Base-by-base conservation (phyloP, 345 rosid species). In the Gossypium sturtianum region DNA sequence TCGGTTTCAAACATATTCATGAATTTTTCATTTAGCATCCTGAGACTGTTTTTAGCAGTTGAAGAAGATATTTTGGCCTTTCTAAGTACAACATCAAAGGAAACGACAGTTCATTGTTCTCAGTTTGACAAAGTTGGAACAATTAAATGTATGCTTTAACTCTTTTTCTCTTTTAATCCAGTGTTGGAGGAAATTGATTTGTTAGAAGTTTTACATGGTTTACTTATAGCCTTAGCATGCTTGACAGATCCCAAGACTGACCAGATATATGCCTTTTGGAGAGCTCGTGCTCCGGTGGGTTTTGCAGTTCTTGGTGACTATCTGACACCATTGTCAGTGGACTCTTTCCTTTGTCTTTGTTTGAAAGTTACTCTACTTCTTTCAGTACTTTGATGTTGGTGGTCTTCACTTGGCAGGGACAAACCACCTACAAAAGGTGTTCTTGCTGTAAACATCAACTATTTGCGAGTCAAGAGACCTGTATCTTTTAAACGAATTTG, bases 381-480 rank as follows among this genome's bases (percentile, higher is more conserved):
- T 71, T 54, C 38, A 7, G 34, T 62, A 70, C 38, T 27, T 70
- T 53, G 70, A 74, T 66, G 57, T 70, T 59, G 72, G 7, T 77
- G 73, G 57, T 78, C 63, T 81, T 64, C 74, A 23, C 77, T 61
- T 87, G 83, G 77, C 87, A 95, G 99, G 90, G 98, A 95, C 84
- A 95, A 93, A 81, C 97, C 99, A 65, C 99, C 99, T 64, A 90
- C 89, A 59, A 91, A 87, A 88, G 98, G 97, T 75, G 99, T 93
- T 81, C 80, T 89, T 80, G 97, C 91, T 73, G 85, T 93, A 60
- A 95, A 95, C 81, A 87, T 91, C 76, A 90, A 91, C 80, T 79
- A 89, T 75, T 87, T 87, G 72, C 87, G 90, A 87, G 92, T 95
- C 66, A 91, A 87, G 84, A 88, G 91, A 79, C 98, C 98, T 20